Base-by-base conservation (phyloP, 768 basidiomycete species). In the Auricularia auricula-judae region DNA sequence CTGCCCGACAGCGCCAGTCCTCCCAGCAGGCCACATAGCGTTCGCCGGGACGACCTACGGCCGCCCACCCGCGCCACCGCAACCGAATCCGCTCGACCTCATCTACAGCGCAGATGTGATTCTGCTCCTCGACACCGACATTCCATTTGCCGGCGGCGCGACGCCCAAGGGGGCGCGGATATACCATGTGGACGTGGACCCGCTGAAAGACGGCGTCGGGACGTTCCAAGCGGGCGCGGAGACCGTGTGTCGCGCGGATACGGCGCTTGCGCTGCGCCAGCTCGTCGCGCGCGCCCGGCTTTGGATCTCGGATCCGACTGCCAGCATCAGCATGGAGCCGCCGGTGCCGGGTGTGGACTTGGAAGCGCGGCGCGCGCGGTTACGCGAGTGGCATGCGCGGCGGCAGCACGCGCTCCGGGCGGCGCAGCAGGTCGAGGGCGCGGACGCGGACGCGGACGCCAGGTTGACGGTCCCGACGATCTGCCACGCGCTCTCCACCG, bases 131-230 rank as follows among this genome's bases (percentile, higher is more conserved):
- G 87, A 89, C 64, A 78, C 77, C 7, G 86, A 86, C 66, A 74
- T 87, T 0, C 85, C 87, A 0, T 89, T 51, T 18, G 47, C 47
- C 5, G 47, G 87, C 85, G 82, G 86, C 34, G 79, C 83, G 1
- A 75, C 70, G 56, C 76, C 80, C 63, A 74, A 71, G 64, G 72
- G 74, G 3, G 81, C 86, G 0, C 74, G 78, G 35, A 78, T 88
- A 1, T 87, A 86, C 67, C 74, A 87, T 18, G 69, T 89, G 16
- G 86, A 87, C 68, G 75, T 79, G 21, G 85, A 89, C 65, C 86
- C 86, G 1, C 76, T 90, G 4, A 85, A 81, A 72, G 76, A 80
- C 51, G 66, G 67, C 2, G 70, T 75, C 5, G 84, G 85, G 1
- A 81, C 78, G 69, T 79, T 81, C 69, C 79, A 85, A 67, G 71